These are phyloP conservation scores for Boletus subcaerulescens DNA, from an alignment of 768 basidiomycete genomes.

Conservation along the genomic window DNA sequence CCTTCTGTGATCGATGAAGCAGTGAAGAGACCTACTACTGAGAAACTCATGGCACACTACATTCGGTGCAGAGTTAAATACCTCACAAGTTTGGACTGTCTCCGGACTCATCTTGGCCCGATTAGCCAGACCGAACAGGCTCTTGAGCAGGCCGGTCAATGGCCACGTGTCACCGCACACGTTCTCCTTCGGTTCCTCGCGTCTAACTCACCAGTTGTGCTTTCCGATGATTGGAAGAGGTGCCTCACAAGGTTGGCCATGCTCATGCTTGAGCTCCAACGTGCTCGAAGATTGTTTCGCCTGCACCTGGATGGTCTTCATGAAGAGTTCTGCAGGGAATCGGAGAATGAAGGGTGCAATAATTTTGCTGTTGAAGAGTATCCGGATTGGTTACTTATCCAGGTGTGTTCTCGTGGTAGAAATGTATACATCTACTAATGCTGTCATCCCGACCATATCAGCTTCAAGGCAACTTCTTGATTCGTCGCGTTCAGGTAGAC, in stretches of 20 bases:
- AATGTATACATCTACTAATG: neutral
- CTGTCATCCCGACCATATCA: constrained; percentile 9
- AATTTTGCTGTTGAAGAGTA: constrained; percentile 15
- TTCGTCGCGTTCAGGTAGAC: constrained; percentile 41
- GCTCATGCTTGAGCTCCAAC: constrained; percentile 34
- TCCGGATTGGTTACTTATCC: constrained; percentile 46
- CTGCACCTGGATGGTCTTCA: constrained; percentile 17
- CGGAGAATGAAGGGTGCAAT: constrained; percentile 24
- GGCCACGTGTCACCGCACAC: constrained; percentile 37
- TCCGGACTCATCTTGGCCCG: constrained; percentile 13
- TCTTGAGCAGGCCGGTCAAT: constrained; percentile 26
- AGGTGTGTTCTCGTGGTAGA: constrained; percentile 26
- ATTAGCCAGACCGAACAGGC: constrained; percentile 15
- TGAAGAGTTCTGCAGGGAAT: constrained; percentile 33
- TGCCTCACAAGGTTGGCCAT: constrained; percentile 29
- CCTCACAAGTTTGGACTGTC: neutral
- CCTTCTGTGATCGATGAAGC: neutral
- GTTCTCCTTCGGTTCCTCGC: constrained; percentile 32
- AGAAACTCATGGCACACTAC: constrained; percentile 12
- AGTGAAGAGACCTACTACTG: neutral
- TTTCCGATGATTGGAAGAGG: constrained; percentile 31
- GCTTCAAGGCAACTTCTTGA: constrained; percentile 45
- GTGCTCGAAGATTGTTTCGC: constrained; percentile 34
- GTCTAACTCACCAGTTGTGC: constrained; percentile 14
- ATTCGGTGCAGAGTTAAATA: constrained; percentile 5